Base-by-base conservation (phyloP, 352 stramenopile genomes). In the Globisporangium sylvaticum region DNA sequence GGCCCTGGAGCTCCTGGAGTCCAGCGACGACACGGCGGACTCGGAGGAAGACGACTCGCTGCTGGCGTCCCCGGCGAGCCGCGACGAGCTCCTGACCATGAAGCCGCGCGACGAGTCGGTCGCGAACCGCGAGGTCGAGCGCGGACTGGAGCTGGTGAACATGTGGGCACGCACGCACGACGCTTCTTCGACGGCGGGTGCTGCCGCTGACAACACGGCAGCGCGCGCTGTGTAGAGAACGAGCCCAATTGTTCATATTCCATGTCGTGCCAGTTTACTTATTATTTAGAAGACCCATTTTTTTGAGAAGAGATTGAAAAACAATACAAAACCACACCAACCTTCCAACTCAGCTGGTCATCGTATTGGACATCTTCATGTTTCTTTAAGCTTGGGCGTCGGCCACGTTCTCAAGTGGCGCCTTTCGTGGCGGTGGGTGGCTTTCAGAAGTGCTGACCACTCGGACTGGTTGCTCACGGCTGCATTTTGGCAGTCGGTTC, bases 81-180 rank as follows among this genome's bases (percentile, higher is more conserved):
- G 78, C 39, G 68, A 78, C 44, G 67, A 70, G 12, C 67, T 77
- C 22, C 50, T 71, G 22, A 52, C 20, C 22, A 76, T 76, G 72
- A 58, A 78, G 55, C 58, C 65, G 6, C 75, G 62, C 29, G 74
- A 80, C 6, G 80, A 84, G 46, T 58, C 76, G 18, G 61, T 69
- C 27, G 60, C 73, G 55, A 76, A 66, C 7, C 72, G 75, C 31
- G 81, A 92, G 50, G 79, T 82, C 1, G 80, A 81, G 46, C 78
- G 84, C 54, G 83, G 85, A 0, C 64, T 90, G 6, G 82, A 92
- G 61, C 77, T 91, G 2, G 79, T 92, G 58, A 92, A 90, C 27
- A 77, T 79, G 9, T 92, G 84, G 84, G 59, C 66, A 0, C 66
- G 60, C 27, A 62, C 58, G 34, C 58, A 70, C 61, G 66, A 71